Evolutionary conservation across 805 yeast species (phyloP).

Genomic region (Danielia reshetovae): DNA sequence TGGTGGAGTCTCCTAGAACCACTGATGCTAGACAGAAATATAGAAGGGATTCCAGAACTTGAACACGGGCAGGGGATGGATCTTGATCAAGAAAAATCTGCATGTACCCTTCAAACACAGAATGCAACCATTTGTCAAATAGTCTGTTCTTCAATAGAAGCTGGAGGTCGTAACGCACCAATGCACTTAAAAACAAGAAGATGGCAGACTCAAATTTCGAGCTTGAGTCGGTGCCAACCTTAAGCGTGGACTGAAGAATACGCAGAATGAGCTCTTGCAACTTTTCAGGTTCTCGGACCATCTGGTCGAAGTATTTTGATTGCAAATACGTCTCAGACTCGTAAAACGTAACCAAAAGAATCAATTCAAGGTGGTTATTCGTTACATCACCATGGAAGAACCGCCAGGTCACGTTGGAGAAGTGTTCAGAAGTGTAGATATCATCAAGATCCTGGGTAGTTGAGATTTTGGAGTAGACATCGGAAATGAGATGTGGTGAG

Average conservation of each 20-base stretch:
- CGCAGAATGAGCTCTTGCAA: constrained; percentile 26
- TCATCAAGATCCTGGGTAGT: constrained; percentile 6
- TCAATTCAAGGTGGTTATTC: constrained; percentile 35
- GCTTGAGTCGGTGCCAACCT: constrained; percentile 12
- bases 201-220: constrained; percentile 13
- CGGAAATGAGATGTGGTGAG: constrained; percentile 7
- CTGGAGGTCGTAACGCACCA: constrained; percentile 2
- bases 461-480: constrained; percentile 6
- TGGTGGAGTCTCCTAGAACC: constrained; percentile 1
- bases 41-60: constrained; percentile 7
- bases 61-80: neutral
- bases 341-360: constrained; percentile 19
- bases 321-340: constrained; percentile 11
- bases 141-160: constrained; percentile 6
- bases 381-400: constrained; percentile 37
- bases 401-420: constrained; percentile 37
- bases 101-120: constrained; percentile 27
- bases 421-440: constrained; percentile 16
- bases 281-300: constrained; percentile 16
- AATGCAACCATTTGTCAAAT: constrained; percentile 16
- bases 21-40: constrained; percentile 8
- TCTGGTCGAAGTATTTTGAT: too few relatives aligned
- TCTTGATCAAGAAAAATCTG: neutral
- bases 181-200: constrained; percentile 13
- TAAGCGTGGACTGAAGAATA: constrained; percentile 21